Conservation (phyloP, 352 stramenopile genomes). For the Phytophthora pistaciae region DNA sequence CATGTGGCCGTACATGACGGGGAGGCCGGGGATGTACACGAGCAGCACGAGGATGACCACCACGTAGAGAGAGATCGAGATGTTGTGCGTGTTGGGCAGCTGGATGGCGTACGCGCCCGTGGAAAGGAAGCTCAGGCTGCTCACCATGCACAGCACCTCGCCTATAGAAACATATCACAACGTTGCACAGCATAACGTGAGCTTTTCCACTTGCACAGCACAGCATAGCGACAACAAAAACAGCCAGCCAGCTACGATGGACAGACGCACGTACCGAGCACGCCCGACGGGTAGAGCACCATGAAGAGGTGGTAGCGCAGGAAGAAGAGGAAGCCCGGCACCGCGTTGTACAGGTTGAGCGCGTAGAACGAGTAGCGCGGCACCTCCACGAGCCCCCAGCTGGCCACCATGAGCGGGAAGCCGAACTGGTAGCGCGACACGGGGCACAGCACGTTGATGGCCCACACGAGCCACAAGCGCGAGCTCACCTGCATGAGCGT, state of each 20-base stretch:
- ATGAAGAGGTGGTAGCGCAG: constrained; percentile 98
- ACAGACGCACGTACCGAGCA: constrained; percentile 81
- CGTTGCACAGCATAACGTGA: constrained; percentile 18
- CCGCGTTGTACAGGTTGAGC: constrained; percentile 93
- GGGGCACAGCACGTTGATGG: constrained; percentile 91
- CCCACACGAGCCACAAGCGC: constrained; percentile 94
- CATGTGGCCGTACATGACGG: constrained; percentile 90
- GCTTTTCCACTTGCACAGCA: constrained; percentile 14
- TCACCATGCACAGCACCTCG: constrained; percentile 85
- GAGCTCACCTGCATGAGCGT: constrained; percentile 94
- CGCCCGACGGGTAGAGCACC: constrained; percentile 98
- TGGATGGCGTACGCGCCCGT: constrained; percentile 75
- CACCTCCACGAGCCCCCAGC: constrained; percentile 92
- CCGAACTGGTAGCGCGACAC: constrained; percentile 83
- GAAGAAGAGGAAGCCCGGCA: constrained; percentile 97
- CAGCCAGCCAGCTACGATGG: constrained; percentile 14
- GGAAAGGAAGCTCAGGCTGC: constrained; percentile 61
- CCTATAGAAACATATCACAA: constrained; percentile 31
- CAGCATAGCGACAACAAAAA: background rate
- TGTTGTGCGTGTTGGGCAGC: constrained; percentile 82
- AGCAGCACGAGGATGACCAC: constrained; percentile 75
- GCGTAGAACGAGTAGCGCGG: constrained; percentile 99
- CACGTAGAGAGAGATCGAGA: constrained; percentile 78
- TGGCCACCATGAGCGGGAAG: constrained; percentile 90
- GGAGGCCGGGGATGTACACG: constrained; percentile 80